Base-by-base conservation (phyloP, 306 rosid species). In the Rosa multiflora region DNA sequence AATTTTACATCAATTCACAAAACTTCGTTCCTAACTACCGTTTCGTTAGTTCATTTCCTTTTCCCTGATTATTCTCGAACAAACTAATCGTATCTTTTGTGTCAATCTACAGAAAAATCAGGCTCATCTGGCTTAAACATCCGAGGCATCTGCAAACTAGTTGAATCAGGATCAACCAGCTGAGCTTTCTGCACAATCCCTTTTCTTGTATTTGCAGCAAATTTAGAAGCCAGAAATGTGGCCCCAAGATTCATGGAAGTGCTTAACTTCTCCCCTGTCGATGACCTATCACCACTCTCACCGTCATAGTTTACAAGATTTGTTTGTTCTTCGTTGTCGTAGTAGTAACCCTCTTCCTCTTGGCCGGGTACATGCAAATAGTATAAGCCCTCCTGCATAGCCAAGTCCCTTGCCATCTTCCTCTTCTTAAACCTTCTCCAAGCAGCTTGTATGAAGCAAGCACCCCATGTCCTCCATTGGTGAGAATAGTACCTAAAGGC, bases 51-150 rank as follows among this genome's bases (percentile, higher is more conserved):
- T 71, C 83, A 43, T 49, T 55, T 63, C 55, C 26, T 11, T 29
- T 64, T 67, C 26, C 55, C 56, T 58, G 73, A 76, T 59, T n/a
- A 66, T 43, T 26, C 69, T 76, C 49, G 71, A 67, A 71, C 84
- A 75, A 79, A 79, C 86, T 84, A 84, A 79, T 82, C 82, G 56
- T 82, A 32, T 29, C 68, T 76, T 59, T 64, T 9, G 13, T 76
- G 82, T 67, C 64, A 80, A 52, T 86, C 87, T 46, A 64, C 6
- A 47, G 90, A 92, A 86, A 94, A 94, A 87, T 94, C 93, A 58
- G 95, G 97, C 80, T 92, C 97, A 70, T 81, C 90, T 59, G 97
- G 98, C 86, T 94, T 94, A 84, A 92, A 91, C 83, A 94, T 78
- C 47, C 89, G 87, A 29, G 97, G 97, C 86, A 92, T 85, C 71